A percentile compares a stretch with the other conserved stretches of the same genome.
Evolutionary conservation across 441 rosid genomes (phyloP).

Genomic region (Erysimum pusillum): DNA sequence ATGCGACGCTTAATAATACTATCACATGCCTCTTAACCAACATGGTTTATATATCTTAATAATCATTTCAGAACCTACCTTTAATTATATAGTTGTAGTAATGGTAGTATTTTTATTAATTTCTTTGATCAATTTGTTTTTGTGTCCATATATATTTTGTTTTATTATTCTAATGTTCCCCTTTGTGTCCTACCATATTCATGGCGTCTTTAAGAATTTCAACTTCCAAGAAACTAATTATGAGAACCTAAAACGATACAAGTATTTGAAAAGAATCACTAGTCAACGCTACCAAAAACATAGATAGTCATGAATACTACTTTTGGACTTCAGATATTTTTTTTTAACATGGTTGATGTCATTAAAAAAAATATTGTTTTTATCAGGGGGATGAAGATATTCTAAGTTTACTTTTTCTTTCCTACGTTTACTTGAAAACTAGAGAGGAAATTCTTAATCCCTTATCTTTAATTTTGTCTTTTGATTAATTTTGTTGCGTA

Average conservation of each 20-base stretch:
- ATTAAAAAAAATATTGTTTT: not conserved
- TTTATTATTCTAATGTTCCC: not conserved
- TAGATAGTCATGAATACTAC: not conserved
- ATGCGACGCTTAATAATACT: slow-evolving; percentile 36
- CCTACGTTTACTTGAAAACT: not conserved
- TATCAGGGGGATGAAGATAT: not conserved
- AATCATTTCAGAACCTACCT: slow-evolving; percentile 30
- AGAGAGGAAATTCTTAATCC: not conserved
- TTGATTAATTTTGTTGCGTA: not conserved
- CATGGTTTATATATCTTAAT: slow-evolving; percentile 24
- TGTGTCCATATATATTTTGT: not conserved
- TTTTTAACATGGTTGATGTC: not conserved
- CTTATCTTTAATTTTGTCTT: not conserved
- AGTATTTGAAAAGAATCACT: not conserved
- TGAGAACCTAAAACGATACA: not conserved
- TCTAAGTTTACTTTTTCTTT: not conserved
- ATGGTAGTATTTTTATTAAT: slow-evolving; percentile 7
- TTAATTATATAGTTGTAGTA: slow-evolving; percentile 8
- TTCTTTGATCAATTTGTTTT: not conserved
- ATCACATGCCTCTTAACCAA: slow-evolving; percentile 35
- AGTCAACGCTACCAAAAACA: not conserved
- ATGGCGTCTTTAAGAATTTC: not conserved
- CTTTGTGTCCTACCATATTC: not conserved
- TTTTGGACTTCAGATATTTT: not conserved
- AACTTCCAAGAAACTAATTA: slow-evolving; percentile 7